Percentiles rank a stretch among this genome's conserved stretches.
Evolutionary conservation across 169 alveolate species (phyloP).

Genomic region (Perkinsus olseni): DNA sequence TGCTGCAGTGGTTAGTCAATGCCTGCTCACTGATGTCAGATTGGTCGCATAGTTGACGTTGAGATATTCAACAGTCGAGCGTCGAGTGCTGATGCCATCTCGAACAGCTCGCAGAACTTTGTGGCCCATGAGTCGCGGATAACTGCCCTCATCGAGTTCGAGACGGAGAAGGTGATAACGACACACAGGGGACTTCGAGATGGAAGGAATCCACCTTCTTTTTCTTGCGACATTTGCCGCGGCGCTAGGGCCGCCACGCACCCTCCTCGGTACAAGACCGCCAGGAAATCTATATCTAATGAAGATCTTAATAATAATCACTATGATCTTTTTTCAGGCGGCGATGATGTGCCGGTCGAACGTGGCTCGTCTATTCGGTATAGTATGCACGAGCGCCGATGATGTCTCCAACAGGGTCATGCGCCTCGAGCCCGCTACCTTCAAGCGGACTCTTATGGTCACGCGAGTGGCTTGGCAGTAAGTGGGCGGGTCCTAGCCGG

Average conservation of each 20-base stretch:
- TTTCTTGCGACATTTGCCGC: not conserved
- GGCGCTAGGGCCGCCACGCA: not conserved
- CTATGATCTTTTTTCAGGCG: not conserved
- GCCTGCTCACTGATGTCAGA: not conserved
- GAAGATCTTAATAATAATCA: too few species aligned
- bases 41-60: not conserved
- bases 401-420: not conserved
- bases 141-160: not conserved
- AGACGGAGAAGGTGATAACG: not conserved
- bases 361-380: not conserved
- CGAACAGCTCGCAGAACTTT: not conserved
- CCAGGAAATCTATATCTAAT: too few species aligned
- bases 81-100: not conserved
- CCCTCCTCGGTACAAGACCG: too few species aligned
- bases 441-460: not conserved
- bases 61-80: not conserved
- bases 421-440: not conserved
- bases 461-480: not conserved
- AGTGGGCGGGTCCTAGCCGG: not conserved
- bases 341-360: not conserved
- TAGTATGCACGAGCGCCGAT: not conserved
- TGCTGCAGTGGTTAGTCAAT: too few species aligned
- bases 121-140: not conserved
- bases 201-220: too few species aligned
- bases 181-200: not conserved